Percentiles rank a stretch among this genome's conserved stretches.
phyloP scores from a whole-genome alignment of 192 early-diverging fungal genomes.

The Dissophora globulifera region DNA sequence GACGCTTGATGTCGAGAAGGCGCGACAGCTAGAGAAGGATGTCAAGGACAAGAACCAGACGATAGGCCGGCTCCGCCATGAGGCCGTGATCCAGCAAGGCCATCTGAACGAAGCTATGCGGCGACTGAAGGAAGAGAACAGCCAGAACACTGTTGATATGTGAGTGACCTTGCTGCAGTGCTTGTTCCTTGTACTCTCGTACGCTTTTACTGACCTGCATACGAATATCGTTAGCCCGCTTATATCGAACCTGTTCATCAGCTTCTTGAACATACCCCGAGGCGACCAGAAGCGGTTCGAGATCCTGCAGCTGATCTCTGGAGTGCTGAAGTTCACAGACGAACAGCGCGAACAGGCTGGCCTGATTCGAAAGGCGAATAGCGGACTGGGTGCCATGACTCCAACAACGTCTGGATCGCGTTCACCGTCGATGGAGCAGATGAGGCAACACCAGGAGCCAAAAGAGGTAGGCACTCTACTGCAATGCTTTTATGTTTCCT shows the following conservation, averaged over 20 bases:
- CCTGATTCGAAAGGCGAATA: slow-evolving; percentile 72
- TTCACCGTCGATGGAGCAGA: slow-evolving; percentile 62
- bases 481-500: slow-evolving; percentile 2
- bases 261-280: slow-evolving; percentile 84
- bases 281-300: slow-evolving; percentile 94
- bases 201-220: background rate
- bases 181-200: no score
- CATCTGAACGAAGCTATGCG: slow-evolving; percentile 94
- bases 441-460: slow-evolving; percentile 53
- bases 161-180: no score
- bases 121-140: slow-evolving; percentile 80
- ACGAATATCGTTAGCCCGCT: slow-evolving; percentile 72
- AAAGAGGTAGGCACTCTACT: slow-evolving; percentile 44
- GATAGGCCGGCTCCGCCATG: slow-evolving; percentile 82
- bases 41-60: slow-evolving; percentile 76
- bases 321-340: slow-evolving; percentile 86
- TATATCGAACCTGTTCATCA: slow-evolving; percentile 90
- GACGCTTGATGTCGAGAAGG: slow-evolving; percentile 60
- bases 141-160: slow-evolving; percentile 83
- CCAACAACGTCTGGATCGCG: slow-evolving; percentile 56
- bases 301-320: slow-evolving; percentile 89
- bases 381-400: slow-evolving; percentile 43
- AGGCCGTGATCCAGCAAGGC: slow-evolving; percentile 87
- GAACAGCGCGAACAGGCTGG: slow-evolving; percentile 89
- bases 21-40: slow-evolving; percentile 68